Evolutionary conservation across 768 basidiomycete species (phyloP), one percentile per base, ranked within the genome.

Genomic region (Roridomyces roridus): DNA sequence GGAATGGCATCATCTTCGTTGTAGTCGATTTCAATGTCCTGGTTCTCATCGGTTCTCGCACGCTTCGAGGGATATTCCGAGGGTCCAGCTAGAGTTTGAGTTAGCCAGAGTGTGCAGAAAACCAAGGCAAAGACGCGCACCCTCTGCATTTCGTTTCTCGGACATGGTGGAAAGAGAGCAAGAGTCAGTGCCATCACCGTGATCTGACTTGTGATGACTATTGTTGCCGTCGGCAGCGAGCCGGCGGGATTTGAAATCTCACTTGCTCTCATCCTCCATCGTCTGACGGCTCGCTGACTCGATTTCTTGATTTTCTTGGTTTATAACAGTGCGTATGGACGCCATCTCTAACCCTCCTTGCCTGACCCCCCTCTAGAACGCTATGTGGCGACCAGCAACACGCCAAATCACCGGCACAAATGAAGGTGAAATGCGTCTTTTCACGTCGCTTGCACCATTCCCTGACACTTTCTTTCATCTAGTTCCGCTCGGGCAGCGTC

Each of bases 381-480:
- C 66, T 61, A 92, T 94, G 92, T 94, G 92, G 91, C 88, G 87
- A 74, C 91, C 91, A 53, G 91, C 92, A 60, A 92, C 92, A 54
- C 87, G 87, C 64, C 89, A 93, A 74, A 90, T 95, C 25, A 92
- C 92, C 35, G 95, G 94, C 54, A 96, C 94, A 20, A 97, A 97
- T 65, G 94, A 96, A 41, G 90, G 94, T 92, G n/a, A n/a, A n/a
- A n/a, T n/a, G 35, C 66, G 85, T 75, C 28, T 40, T n/a, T n/a
- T 36, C 45, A 14, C 10, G 51, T 50, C 34, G 45, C 61, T 37
- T 55, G 44, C 43, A 24, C 28, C 54, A 37, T 31, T 35, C 40
- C 60, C 37, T 55, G 57, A 46, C 48, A 51, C 48, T 42, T 63
- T 61, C 60, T 72, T n/a, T n/a, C n/a, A 68, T 60, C 26, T 61